phyloP scores from a whole-genome alignment of 495 filamentous ascomycete species.

The Penicillium coffeae region DNA sequence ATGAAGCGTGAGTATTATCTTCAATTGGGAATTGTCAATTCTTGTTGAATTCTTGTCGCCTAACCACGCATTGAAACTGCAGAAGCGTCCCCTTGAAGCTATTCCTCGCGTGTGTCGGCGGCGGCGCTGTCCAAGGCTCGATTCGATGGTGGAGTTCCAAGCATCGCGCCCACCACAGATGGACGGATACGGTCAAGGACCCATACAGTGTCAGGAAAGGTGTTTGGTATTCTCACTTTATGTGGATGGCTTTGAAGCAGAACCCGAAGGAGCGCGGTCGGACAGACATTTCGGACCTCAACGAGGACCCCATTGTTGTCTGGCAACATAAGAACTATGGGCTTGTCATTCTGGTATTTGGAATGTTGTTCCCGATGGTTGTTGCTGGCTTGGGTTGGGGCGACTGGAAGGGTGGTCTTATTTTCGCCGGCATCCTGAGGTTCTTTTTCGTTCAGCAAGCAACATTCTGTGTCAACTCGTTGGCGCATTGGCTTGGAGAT shows the following conservation, averaged over 20 bases:
- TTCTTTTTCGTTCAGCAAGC: slow-evolving; percentile 93
- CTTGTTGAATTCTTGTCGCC: neutral
- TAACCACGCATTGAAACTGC: slow-evolving; percentile 28
- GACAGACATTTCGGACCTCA: slow-evolving; percentile 88
- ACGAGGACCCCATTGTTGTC: slow-evolving; percentile 80
- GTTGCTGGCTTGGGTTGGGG: slow-evolving; percentile 77
- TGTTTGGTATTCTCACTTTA: slow-evolving; percentile 83
- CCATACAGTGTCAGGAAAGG: slow-evolving; percentile 95
- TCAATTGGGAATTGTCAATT: neutral
- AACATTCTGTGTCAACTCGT: slow-evolving; percentile 86
- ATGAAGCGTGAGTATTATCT: slow-evolving; percentile 27
- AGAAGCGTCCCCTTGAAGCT: slow-evolving; percentile 73
- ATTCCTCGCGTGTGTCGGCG: slow-evolving; percentile 80
- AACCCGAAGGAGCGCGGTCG: slow-evolving; percentile 80
- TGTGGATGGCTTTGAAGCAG: slow-evolving; percentile 82
- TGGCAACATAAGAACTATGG: slow-evolving; percentile 88
- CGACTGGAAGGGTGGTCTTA: slow-evolving; percentile 78
- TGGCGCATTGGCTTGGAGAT: slow-evolving; percentile 92
- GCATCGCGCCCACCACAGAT: slow-evolving; percentile 89
- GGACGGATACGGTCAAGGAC: slow-evolving; percentile 93
- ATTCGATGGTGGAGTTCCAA: slow-evolving; percentile 91
- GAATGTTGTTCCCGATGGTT: slow-evolving; percentile 70
- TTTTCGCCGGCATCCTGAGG: slow-evolving; percentile 84
- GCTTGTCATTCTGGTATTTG: slow-evolving; percentile 73
- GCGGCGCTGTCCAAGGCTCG: slow-evolving; percentile 86